Percentiles rank a stretch among this genome's conserved stretches.
phyloP scores from a whole-genome alignment of 1,139 yeast species.

The Debaryomyces nepalensis region DNA sequence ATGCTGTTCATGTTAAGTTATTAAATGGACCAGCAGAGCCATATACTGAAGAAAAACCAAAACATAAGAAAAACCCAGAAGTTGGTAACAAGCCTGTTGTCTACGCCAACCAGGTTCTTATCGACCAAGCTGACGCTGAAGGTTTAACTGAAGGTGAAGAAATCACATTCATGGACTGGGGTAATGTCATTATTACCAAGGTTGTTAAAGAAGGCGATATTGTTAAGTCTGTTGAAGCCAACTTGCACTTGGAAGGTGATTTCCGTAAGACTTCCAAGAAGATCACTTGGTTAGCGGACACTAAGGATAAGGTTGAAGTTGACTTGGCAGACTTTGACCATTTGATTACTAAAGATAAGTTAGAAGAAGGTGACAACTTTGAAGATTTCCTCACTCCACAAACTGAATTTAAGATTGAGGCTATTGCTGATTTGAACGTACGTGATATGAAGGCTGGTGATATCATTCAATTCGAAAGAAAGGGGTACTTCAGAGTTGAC shows the following conservation, averaged over 20 bases:
- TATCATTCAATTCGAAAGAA: slow-evolving; percentile 88
- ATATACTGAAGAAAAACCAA: slow-evolving; percentile 70
- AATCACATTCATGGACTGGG: slow-evolving; percentile 95
- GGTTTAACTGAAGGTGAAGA: slow-evolving; percentile 72
- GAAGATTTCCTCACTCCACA: slow-evolving; percentile 84
- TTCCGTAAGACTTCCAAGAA: slow-evolving; percentile 92
- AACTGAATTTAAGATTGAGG: slow-evolving; percentile 77
- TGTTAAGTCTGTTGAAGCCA: slow-evolving; percentile 67
- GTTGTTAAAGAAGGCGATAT: slow-evolving; percentile 59
- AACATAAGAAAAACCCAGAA: slow-evolving; percentile 89
- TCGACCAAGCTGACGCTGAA: slow-evolving; percentile 85
- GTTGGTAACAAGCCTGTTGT: slow-evolving; percentile 80
- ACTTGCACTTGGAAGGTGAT: slow-evolving; percentile 86
- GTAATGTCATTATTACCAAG: slow-evolving; percentile 78
- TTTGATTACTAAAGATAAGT: slow-evolving; percentile 86
- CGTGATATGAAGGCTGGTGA: slow-evolving; percentile 76
- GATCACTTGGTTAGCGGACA: slow-evolving; percentile 87
- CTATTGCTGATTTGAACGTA: slow-evolving; percentile 77
- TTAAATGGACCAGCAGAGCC: slow-evolving; percentile 67
- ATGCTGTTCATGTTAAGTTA: slow-evolving; percentile 65
- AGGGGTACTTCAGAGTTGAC: slow-evolving; percentile 88
- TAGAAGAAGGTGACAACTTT: slow-evolving; percentile 88
- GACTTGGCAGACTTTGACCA: slow-evolving; percentile 88
- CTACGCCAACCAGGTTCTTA: slow-evolving; percentile 60
- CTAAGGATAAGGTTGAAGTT: slow-evolving; percentile 64